Evolutionary conservation across 2,329 filamentous ascomycete genomes (phyloP).

Genomic region (Diaporthe sp.): DNA sequence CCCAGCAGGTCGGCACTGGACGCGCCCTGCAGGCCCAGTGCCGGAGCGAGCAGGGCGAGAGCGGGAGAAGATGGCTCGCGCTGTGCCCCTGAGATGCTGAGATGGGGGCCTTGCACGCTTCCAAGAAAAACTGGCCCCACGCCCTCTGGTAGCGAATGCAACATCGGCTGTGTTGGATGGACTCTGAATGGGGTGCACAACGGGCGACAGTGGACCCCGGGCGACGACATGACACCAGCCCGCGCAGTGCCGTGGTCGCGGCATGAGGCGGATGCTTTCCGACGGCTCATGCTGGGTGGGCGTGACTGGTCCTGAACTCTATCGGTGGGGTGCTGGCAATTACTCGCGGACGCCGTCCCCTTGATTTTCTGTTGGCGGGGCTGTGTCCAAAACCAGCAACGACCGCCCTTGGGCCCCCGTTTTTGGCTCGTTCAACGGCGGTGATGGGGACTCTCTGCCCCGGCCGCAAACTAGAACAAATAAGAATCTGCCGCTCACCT

Average conservation of each 20-base stretch:
- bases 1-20: slow-evolving; percentile 13
- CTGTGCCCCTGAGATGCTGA: slow-evolving; percentile 4
- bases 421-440: slow-evolving; percentile 21
- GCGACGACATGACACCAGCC: slow-evolving; percentile 4
- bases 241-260: not conserved
- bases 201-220: slow-evolving; percentile 24
- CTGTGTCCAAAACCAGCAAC: slow-evolving; percentile 30
- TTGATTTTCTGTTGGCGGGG: slow-evolving; percentile 11
- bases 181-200: not conserved
- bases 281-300: slow-evolving; percentile 24
- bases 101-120: too few relatives aligned
- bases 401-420: slow-evolving; percentile 21
- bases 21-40: slow-evolving; percentile 8
- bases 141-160: not conserved
- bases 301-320: slow-evolving; percentile 29
- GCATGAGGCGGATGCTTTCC: slow-evolving; percentile 34
- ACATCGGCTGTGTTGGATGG: not conserved
- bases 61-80: too few relatives aligned
- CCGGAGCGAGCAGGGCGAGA: not conserved
- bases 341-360: slow-evolving; percentile 23
- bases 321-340: slow-evolving; percentile 27
- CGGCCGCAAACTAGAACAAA: slow-evolving; percentile 6
- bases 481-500: slow-evolving; percentile 26
- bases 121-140: slow-evolving; percentile 3
- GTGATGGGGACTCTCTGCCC: slow-evolving; percentile 12